Percentiles rank a stretch among this genome's conserved stretches.
Conservation (phyloP, 2,329 filamentous ascomycete species). For the Hypocrella siamensis region DNA sequence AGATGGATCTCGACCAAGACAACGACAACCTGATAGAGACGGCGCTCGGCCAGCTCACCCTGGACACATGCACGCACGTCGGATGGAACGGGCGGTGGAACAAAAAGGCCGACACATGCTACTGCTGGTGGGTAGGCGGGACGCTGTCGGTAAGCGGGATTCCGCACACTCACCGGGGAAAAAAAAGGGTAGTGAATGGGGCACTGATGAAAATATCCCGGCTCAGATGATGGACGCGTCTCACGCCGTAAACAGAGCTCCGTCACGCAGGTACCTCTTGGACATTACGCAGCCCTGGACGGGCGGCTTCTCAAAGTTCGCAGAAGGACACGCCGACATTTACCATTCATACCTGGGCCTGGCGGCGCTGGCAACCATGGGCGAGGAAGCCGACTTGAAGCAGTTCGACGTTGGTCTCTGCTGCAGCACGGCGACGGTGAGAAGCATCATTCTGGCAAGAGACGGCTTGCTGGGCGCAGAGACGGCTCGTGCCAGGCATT, state of each 20-base stretch:
- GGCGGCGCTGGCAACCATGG: conserved; percentile 59
- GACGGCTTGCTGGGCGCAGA: conserved; percentile 14
- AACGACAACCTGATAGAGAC: conserved; percentile 22
- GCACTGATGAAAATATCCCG: not conserved
- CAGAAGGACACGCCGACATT: conserved; percentile 55
- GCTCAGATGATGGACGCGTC: conserved; percentile 39
- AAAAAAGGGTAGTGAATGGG: not conserved
- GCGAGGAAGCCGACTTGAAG: conserved; percentile 54
- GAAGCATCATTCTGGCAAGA: conserved; percentile 32
- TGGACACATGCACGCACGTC: conserved; percentile 29
- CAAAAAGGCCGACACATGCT: conserved; percentile 89
- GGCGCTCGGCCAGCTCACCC: conserved; percentile 17
- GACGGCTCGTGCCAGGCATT: not conserved
- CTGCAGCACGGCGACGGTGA: conserved; percentile 45
- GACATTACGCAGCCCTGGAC: conserved; percentile 77
- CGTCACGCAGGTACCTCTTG: conserved; percentile 64
- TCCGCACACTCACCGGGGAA: not conserved
- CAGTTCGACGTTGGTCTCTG: conserved; percentile 62
- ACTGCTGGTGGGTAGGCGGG: conserved; percentile 79
- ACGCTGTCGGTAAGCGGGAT: conserved; percentile 30
- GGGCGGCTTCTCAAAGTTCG: conserved; percentile 64
- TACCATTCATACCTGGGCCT: conserved; percentile 85
- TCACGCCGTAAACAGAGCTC: conserved; percentile 38
- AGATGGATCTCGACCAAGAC: conserved; percentile 26
- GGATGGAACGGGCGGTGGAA: conserved; percentile 86